A percentile compares a stretch with the other conserved stretches of the same genome.
These are phyloP conservation scores for Binderoboletus segoi DNA, from an alignment of 1,284 basidiomycete species.

Conservation along the genomic window DNA sequence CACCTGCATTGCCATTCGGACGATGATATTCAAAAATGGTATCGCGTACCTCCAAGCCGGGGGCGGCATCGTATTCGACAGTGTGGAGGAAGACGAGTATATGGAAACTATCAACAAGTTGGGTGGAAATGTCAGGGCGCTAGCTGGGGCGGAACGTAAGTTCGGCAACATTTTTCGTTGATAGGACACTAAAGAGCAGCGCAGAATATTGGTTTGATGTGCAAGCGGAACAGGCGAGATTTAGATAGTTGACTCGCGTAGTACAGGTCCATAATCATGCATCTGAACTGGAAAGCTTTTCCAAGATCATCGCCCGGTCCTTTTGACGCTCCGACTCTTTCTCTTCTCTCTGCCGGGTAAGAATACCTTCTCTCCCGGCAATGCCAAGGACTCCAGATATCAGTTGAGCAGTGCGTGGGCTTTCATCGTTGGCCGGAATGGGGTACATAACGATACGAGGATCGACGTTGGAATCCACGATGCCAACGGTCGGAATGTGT, in stretches of 20 bases:
- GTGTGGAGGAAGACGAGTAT: constrained; percentile 97
- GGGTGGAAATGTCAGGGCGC: constrained; percentile 82
- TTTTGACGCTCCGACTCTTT: constrained; percentile 21
- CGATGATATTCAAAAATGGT: constrained; percentile 97
- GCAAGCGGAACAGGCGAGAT: constrained; percentile 49
- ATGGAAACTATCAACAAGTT: constrained; percentile 96
- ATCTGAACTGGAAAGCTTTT: constrained; percentile 28
- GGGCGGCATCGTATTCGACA: constrained; percentile 97
- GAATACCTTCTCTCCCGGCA: constrained; percentile 84
- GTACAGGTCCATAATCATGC: constrained; percentile 24
- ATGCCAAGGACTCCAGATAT: constrained; percentile 90
- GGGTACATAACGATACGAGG: constrained; percentile 97
- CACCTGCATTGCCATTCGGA: constrained; percentile 98
- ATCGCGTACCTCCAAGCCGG: constrained; percentile 94
- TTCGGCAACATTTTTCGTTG: constrained; percentile 23
- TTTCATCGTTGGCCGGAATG: constrained; percentile 98
- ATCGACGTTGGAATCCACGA: constrained; percentile 95
- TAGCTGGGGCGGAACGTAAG: constrained; percentile 90
- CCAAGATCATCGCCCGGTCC: constrained; percentile 32
- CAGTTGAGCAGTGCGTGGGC: constrained; percentile 86
- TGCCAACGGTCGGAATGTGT: constrained; percentile 85
- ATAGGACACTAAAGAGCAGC: constrained; percentile 15
- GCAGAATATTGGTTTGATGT: constrained; percentile 70
- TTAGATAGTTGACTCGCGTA: constrained; percentile 30
- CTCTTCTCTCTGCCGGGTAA: constrained; percentile 31